Percentiles rank a stretch among this genome's conserved stretches.
phyloP scores from a whole-genome alignment of 345 rosid genomes.

The Syzygium aromaticum region DNA sequence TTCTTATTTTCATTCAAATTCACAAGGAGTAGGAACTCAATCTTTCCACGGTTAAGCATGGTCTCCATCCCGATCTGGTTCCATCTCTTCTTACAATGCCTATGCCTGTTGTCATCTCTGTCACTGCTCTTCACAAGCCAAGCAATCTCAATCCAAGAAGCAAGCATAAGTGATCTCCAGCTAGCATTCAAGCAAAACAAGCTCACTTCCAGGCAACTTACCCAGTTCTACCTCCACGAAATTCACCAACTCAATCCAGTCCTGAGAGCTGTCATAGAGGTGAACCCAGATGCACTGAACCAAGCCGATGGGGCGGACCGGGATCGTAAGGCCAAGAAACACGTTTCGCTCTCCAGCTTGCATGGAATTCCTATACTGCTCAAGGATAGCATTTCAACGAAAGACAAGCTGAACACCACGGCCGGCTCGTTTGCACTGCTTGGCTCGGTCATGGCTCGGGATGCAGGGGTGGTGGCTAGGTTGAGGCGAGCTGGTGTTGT shows the following conservation, averaged over 20 bases:
- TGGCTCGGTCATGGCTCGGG: slow-evolving; percentile 26
- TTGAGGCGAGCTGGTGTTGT: slow-evolving; percentile 43
- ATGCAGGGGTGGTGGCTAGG: slow-evolving; percentile 37
- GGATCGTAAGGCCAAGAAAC: slow-evolving; percentile 15
- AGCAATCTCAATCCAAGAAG: slow-evolving; percentile 21
- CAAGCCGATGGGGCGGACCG: slow-evolving; percentile 22
- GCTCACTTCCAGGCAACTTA: slow-evolving; percentile 30
- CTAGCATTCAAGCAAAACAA: slow-evolving; percentile 19
- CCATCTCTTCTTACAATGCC: background rate
- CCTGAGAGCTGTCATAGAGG: slow-evolving; percentile 25
- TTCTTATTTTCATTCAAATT: background rate
- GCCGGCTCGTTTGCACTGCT: slow-evolving; percentile 38
- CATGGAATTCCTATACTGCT: slow-evolving; percentile 49
- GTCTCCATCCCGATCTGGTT: background rate
- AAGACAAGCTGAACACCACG: slow-evolving; percentile 42
- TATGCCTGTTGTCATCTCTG: background rate
- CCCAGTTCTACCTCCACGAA: slow-evolving; percentile 16
- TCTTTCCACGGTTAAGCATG: background rate
- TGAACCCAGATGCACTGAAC: slow-evolving; percentile 29
- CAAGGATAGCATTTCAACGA: slow-evolving; percentile 46
- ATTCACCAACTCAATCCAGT: slow-evolving; percentile 20
- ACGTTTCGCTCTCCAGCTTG: background rate
- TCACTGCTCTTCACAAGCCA: background rate
- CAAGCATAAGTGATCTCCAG: slow-evolving; percentile 21
- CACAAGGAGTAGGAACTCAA: background rate